A percentile compares a stretch with the other conserved stretches of the same genome.
Conservation (phyloP, 768 basidiomycete genomes). For the Hebeloma cylindrosporum region DNA sequence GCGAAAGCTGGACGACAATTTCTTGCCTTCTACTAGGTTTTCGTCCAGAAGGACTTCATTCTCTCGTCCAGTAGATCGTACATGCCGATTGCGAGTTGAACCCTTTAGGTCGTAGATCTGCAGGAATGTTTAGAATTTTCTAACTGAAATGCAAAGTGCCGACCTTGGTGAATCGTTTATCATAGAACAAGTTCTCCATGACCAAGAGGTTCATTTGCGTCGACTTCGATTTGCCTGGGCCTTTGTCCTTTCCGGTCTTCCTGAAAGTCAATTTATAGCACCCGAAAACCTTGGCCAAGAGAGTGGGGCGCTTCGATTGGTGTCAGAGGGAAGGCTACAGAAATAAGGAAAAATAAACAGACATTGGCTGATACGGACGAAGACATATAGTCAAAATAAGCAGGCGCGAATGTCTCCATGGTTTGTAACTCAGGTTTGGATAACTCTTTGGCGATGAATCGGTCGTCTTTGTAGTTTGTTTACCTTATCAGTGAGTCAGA, state of each 20-base stretch:
- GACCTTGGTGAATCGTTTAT: constrained; percentile 86
- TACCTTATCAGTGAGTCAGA: constrained; percentile 4
- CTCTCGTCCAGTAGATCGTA: constrained; percentile 83
- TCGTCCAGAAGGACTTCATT: constrained; percentile 97
- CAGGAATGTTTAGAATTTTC: constrained; percentile 37
- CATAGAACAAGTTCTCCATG: constrained; percentile 98
- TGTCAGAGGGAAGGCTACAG: constrained; percentile 1
- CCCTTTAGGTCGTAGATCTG: constrained; percentile 98
- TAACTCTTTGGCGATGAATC: constrained; percentile 97
- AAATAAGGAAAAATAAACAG: constrained; percentile 26
- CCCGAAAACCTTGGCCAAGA: constrained; percentile 95
- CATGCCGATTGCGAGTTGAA: constrained; percentile 90
- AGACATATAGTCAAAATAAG: constrained; percentile 98
- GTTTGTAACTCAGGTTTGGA: constrained; percentile 89
- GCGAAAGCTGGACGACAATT: constrained; percentile 6
- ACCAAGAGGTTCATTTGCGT: constrained; percentile 95
- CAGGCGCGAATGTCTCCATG: constrained; percentile 95
- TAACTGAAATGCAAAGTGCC: neutral
- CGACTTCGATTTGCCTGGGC: constrained; percentile 65
- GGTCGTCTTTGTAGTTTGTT: constrained; percentile 67
- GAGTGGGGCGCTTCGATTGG: constrained; percentile 74
- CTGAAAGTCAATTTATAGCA: constrained; percentile 93
- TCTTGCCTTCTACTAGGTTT: constrained; percentile 87
- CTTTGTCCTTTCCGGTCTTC: constrained; percentile 72
- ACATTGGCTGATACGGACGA: constrained; percentile 88